Evolutionary conservation across 2,329 filamentous ascomycete genomes (phyloP).

Genomic region (Incumbomyces lentus): DNA sequence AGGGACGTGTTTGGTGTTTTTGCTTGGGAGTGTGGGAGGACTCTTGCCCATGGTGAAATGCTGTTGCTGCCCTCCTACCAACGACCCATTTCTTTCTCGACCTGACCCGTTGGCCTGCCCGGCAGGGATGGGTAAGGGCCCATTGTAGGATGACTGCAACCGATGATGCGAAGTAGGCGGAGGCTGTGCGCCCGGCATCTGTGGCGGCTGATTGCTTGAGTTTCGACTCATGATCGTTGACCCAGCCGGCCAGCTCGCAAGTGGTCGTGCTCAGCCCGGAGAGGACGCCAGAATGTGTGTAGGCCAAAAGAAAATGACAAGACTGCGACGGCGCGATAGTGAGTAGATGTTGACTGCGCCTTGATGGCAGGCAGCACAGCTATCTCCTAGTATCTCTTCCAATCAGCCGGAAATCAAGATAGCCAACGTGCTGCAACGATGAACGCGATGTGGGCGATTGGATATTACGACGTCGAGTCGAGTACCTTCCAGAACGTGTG

Average conservation of each 20-base stretch:
- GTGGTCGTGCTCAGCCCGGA: neutral
- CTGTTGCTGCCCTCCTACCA: conserved; percentile 12
- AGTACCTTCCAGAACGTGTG: neutral
- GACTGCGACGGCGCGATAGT: too few relatives aligned
- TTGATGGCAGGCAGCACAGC: too few relatives aligned
- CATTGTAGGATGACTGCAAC: conserved; percentile 1
- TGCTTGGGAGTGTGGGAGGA: conserved; percentile 35
- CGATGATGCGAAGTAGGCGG: neutral
- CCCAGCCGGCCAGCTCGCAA: neutral
- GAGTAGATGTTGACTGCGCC: too few relatives aligned
- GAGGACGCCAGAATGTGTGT: neutral
- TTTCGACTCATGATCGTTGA: conserved; percentile 7
- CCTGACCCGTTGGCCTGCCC: neutral
- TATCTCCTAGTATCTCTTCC: too few relatives aligned
- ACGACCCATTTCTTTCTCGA: conserved; percentile 6
- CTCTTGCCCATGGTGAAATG: conserved; percentile 37
- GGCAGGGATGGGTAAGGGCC: neutral
- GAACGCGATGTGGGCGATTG: neutral
- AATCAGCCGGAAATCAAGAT: too few relatives aligned
- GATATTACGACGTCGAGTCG: neutral
- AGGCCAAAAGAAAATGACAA: too few relatives aligned
- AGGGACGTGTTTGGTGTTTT: conserved; percentile 83
- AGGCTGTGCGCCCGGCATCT: neutral
- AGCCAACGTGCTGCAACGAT: neutral
- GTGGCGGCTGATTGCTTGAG: neutral